A percentile compares a stretch with the other conserved stretches of the same genome.
Evolutionary conservation across 805 yeast genomes (phyloP).

Genomic region (Spathaspora hagerdaliae): DNA sequence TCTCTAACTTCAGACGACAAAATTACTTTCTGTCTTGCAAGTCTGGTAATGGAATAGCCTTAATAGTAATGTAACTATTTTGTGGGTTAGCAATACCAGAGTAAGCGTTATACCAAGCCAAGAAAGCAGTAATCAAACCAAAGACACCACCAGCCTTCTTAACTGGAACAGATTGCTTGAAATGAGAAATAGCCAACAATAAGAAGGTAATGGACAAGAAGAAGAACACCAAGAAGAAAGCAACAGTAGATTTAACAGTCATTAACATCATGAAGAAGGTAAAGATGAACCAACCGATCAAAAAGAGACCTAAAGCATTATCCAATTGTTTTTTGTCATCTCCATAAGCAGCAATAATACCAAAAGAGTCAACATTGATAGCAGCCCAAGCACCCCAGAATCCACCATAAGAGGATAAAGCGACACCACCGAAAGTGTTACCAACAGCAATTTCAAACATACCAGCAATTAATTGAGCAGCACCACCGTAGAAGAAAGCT

Average conservation of each 20-base stretch:
- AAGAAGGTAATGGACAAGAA: constrained; percentile 39
- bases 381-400: constrained; percentile 78
- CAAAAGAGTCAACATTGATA: constrained; percentile 38
- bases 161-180: constrained; percentile 21
- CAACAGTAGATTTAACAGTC: constrained; percentile 41
- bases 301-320: constrained; percentile 35
- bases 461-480: constrained; percentile 68
- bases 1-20: not conserved
- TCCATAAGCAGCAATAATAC: constrained; percentile 33
- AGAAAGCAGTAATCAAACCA: constrained; percentile 38
- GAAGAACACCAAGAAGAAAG: constrained; percentile 39
- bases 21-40: constrained; percentile 9
- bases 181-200: constrained; percentile 36
- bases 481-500: constrained; percentile 71
- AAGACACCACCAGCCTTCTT: constrained; percentile 42
- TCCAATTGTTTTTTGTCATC: constrained; percentile 19
- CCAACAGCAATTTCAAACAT: constrained; percentile 74
- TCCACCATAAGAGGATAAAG: constrained; percentile 60
- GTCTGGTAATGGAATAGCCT: constrained; percentile 44
- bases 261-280: constrained; percentile 39
- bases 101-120: constrained; percentile 44
- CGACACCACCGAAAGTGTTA: constrained; percentile 72
- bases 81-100: constrained; percentile 53
- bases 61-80: constrained; percentile 55
- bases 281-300: constrained; percentile 42